These are phyloP conservation scores for Geoglossum cookeanum DNA, from an alignment of 2,329 filamentous ascomycete genomes.

Conservation along the genomic window DNA sequence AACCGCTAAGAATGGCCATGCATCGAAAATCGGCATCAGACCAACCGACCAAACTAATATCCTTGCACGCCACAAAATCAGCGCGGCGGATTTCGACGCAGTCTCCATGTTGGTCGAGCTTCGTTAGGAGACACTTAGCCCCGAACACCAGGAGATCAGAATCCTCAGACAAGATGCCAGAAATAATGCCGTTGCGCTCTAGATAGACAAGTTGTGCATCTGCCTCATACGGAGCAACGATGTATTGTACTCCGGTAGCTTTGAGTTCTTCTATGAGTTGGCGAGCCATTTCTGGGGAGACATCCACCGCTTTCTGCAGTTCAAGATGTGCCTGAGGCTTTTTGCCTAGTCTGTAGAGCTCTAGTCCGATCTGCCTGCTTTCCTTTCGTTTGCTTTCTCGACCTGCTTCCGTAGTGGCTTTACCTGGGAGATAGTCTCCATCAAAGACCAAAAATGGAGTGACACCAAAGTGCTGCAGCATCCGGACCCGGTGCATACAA, in stretches of 20 bases:
- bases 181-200: slow-evolving; percentile 64
- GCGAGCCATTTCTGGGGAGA: slow-evolving; percentile 90
- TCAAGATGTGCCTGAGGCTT: slow-evolving; percentile 62
- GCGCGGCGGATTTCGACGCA: slow-evolving; percentile 80
- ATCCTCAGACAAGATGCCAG: slow-evolving; percentile 86
- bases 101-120: slow-evolving; percentile 82
- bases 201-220: slow-evolving; percentile 94
- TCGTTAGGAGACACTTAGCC: slow-evolving; percentile 75
- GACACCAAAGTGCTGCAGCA: slow-evolving; percentile 85
- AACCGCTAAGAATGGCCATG: slow-evolving; percentile 94
- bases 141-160: slow-evolving; percentile 93
- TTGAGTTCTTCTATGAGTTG: slow-evolving; percentile 84
- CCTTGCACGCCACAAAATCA: slow-evolving; percentile 75
- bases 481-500: slow-evolving; percentile 73
- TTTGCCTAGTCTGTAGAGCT: slow-evolving; percentile 67
- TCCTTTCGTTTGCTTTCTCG: slow-evolving; percentile 59
- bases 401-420: slow-evolving; percentile 66
- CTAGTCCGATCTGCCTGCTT: slow-evolving; percentile 54
- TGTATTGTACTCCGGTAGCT: slow-evolving; percentile 56
- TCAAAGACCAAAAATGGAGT: slow-evolving; percentile 95
- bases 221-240: slow-evolving; percentile 93
- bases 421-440: slow-evolving; percentile 86
- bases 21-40: slow-evolving; percentile 75
- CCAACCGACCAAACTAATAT: slow-evolving; percentile 81
- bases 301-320: slow-evolving; percentile 85